A percentile compares a stretch with the other conserved stretches of the same genome.
phyloP scores from a whole-genome alignment of 2,329 filamentous ascomycete genomes.

The Penicillium janthinellum region DNA sequence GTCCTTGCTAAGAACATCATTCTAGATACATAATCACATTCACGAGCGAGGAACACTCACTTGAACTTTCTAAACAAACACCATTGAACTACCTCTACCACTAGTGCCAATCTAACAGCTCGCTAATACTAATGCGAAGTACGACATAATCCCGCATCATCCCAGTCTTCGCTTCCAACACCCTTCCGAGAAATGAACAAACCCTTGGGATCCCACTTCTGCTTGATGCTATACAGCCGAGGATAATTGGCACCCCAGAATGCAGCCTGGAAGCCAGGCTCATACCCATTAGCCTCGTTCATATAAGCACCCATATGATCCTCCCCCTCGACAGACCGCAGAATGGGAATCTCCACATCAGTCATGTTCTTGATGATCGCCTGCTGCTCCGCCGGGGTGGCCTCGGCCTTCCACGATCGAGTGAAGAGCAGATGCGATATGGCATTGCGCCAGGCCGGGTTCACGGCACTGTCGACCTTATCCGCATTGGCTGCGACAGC shows the following conservation, averaged over 20 bases:
- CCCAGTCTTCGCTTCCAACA: conserved; percentile 32
- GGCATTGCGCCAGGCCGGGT: conserved; percentile 48
- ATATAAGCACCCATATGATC: conserved; percentile 37
- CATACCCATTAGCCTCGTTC: conserved; percentile 45
- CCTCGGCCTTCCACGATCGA: conserved; percentile 26
- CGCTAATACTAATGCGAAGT: neutral
- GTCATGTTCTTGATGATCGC: conserved; percentile 41
- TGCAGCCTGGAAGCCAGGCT: conserved; percentile 42
- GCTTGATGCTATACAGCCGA: conserved; percentile 33
- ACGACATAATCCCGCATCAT: conserved; percentile 28
- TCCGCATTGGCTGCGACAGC: conserved; percentile 39
- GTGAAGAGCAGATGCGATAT: conserved; percentile 41
- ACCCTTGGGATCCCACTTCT: conserved; percentile 34
- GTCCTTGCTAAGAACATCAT: no score
- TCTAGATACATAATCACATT: neutral
- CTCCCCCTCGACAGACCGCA: conserved; percentile 24
- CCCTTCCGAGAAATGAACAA: conserved; percentile 30
- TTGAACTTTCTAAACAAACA: no score
- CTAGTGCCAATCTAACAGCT: neutral
- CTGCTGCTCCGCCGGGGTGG: conserved; percentile 32
- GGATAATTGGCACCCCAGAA: conserved; percentile 45
- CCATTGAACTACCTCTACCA: neutral
- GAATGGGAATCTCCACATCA: conserved; percentile 29
- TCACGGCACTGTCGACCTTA: conserved; percentile 45
- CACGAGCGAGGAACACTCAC: no score